A percentile compares a stretch with the other conserved stretches of the same genome.
Conservation (phyloP, 2,329 filamentous ascomycete species). For the Periglandula ipomoeae region DNA sequence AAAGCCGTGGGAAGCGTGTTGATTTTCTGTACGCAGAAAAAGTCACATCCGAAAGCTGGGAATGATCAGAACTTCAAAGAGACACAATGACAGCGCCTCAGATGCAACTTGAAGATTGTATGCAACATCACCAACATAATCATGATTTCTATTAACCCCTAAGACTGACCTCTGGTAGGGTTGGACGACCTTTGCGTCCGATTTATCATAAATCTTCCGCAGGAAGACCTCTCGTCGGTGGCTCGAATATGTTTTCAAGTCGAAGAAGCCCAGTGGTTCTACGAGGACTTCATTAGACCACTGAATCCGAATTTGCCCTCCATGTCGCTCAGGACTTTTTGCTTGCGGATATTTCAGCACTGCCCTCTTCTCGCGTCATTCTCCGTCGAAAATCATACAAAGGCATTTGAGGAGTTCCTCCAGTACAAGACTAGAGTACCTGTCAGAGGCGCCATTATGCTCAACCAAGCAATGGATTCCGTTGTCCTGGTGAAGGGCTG, state of each 20-base stretch:
- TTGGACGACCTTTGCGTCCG: constrained; percentile 96
- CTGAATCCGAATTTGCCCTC: constrained; percentile 77
- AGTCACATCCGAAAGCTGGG: neutral
- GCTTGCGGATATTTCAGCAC: constrained; percentile 84
- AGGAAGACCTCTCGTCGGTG: constrained; percentile 81
- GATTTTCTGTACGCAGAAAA: neutral
- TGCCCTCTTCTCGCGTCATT: constrained; percentile 81
- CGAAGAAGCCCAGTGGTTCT: constrained; percentile 99
- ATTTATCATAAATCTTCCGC: constrained; percentile 94
- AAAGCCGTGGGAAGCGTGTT: constrained; percentile 21
- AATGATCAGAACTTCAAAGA: constrained; percentile 14
- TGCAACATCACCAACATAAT: too few species aligned
- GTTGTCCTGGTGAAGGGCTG: constrained; percentile 92
- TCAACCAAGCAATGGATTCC: constrained; percentile 91
- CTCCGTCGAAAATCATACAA: constrained; percentile 65
- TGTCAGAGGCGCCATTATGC: constrained; percentile 84
- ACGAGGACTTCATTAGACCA: constrained; percentile 97
- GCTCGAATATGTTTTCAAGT: constrained; percentile 97
- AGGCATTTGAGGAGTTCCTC: constrained; percentile 85
- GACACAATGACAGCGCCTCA: constrained; percentile 64
- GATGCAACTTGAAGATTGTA: constrained; percentile 87
- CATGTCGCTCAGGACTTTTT: constrained; percentile 77
- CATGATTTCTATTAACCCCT: neutral
- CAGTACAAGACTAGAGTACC: constrained; percentile 92
- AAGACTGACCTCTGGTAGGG: constrained; percentile 47